These are phyloP conservation scores for Trichosporon coremiiforme DNA, from an alignment of 1,284 basidiomycete genomes.

Conservation along the genomic window DNA sequence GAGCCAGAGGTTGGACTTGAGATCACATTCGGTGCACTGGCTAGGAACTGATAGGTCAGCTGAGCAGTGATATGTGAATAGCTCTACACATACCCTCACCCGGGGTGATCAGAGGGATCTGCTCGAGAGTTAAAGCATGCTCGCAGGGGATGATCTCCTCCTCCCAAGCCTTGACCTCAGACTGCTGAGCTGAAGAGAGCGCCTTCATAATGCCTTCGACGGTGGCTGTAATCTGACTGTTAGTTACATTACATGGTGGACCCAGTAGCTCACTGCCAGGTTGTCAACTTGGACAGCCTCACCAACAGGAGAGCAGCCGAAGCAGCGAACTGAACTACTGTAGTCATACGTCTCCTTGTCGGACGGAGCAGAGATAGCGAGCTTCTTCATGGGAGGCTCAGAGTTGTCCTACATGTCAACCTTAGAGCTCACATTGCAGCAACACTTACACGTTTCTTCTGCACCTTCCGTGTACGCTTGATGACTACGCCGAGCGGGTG, in stretches of 20 bases:
- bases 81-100: conserved; percentile 40
- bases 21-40: conserved; percentile 73
- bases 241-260: too few relatives aligned
- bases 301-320: conserved; percentile 62
- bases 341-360: conserved; percentile 88
- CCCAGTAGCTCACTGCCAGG: conserved; percentile 45
- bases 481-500: conserved; percentile 82
- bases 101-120: conserved; percentile 57
- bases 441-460: conserved; percentile 66
- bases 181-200: conserved; percentile 84
- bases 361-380: conserved; percentile 79
- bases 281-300: conserved; percentile 64
- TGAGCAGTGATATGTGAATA: neutral
- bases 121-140: conserved; percentile 79
- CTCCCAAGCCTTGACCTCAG: conserved; percentile 96
- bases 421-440: too few relatives aligned
- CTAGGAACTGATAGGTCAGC: conserved; percentile 65
- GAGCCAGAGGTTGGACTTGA: conserved; percentile 91
- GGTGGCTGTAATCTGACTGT: conserved; percentile 62
- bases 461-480: conserved; percentile 70
- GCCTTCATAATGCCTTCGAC: conserved; percentile 74
- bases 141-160: conserved; percentile 88
- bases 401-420: conserved; percentile 58
- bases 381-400: conserved; percentile 85
- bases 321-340: conserved; percentile 70